phyloP scores from a whole-genome alignment of 176 grass and related monocot species.

The Urochloa ruziziensis region DNA sequence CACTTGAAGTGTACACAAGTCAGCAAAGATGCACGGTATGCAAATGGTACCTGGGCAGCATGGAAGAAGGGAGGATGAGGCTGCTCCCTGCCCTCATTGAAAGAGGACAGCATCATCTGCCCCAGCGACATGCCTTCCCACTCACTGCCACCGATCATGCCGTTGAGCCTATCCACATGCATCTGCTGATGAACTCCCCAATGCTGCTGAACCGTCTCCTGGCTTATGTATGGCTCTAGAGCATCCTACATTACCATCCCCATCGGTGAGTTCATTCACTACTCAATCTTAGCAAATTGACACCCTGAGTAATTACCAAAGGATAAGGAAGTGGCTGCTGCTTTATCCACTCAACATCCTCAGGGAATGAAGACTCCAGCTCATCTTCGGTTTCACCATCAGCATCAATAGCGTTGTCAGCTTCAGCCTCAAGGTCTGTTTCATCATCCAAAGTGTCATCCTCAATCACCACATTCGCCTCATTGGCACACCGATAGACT shows the following conservation, averaged over 20 bases:
- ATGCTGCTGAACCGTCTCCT: conserved; percentile 66
- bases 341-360: conserved; percentile 39
- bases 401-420: background rate
- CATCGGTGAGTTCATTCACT: background rate
- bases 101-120: conserved; percentile 68
- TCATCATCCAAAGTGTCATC: background rate
- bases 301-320: conserved; percentile 12
- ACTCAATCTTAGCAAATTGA: background rate
- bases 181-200: conserved; percentile 65
- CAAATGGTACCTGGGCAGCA: conserved; percentile 63
- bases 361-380: background rate
- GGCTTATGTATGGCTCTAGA: conserved; percentile 85
- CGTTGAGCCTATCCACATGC: conserved; percentile 71
- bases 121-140: conserved; percentile 69
- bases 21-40: background rate
- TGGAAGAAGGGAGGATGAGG: conserved; percentile 68
- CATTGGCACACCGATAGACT: background rate
- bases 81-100: conserved; percentile 62
- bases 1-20: background rate
- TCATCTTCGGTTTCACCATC: background rate
- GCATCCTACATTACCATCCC: conserved; percentile 43
- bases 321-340: conserved; percentile 67
- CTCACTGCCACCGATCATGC: conserved; percentile 60
- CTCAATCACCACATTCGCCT: conserved; percentile 23
- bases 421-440: background rate